Evolutionary conservation across 345 rosid species (phyloP), one percentile per base, ranked within the genome.

Genomic region (Acer negundo): DNA sequence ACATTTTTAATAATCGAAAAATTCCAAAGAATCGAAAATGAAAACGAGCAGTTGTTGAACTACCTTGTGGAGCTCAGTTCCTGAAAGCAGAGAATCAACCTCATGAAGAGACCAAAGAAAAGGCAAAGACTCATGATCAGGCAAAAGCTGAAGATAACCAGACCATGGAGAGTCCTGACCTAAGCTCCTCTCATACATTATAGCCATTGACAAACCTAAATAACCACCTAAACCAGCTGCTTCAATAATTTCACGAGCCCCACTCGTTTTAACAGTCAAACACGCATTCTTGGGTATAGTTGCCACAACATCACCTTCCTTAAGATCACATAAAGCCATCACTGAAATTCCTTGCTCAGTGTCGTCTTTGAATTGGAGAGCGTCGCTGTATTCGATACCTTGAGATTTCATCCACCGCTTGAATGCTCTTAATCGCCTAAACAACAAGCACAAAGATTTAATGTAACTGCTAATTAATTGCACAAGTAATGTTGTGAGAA

Each of bases 51-150:
- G 46, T 3, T 0, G 3, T 22, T 16, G 64, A 28, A 75, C 28
- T 67, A 95, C 98, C 93, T 88, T 82, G 75, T 95, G 95, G 58
- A 95, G 93, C 87, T 95, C 98, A 62, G 98, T 95, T 53, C 98
- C 97, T 5, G 62, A 61, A 38, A 95, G 93, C 15, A 95, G 86
- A 47, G 79, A 83, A 77, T 95, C 92, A 56, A 95, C 72, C 35
- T 93, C 92, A 26, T 73, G 77, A 71, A 79, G 59, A 3, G 93
- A 80, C 97, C 98, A 95, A 55, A 91, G 84, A 20, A 89, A 79
- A 15, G 97, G 97, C 82, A 95, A 71, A 76, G 78, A 82, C 73
- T 93, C 94, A 59, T 78, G 84, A 6, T 80, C 42, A 58, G 97
- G 97, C 75, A 95, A 83, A 76, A 92, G 83, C 85, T 90, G 94